Evolutionary conservation across 2,329 filamentous ascomycete species (phyloP), one percentile per base, ranked within the genome.

Genomic region (Pseudocercospora crystallina): DNA sequence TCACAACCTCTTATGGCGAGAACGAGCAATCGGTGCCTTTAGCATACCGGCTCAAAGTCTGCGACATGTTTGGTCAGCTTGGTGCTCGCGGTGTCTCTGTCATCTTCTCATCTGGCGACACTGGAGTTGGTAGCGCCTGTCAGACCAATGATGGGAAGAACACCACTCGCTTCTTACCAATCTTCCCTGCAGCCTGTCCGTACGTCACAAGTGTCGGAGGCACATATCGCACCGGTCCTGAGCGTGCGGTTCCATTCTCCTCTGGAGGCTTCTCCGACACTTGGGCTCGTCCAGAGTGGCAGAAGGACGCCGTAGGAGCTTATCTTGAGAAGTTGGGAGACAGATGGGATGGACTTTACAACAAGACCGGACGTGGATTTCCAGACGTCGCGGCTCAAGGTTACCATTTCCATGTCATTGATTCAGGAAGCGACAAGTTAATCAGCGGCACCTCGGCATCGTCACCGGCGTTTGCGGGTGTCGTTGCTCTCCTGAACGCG

Each of bases 1-100:
- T 87, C 60, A 79, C 77, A 42, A 82, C 79, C 8, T 85, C 82
- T 0, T 87, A 87, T 62, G 83, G 82, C 47, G 83, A 86, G 52
- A 77, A 81, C 44, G 84, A 87, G 66, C 80, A 85, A 62, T 77
- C 75, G 3, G 72, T 87, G 0, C 84, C 84, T 0, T 61, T 71
- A 3, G 73, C 76, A 12, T 87, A 86, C 61, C 79, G 80, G 12
- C 70, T 72, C 37, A 76, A 76, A 37, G 81, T 86, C 12, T 87
- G 84, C 72, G 77, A 80, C 56, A 71, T 83, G 61, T 83, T 86
- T 60, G 81, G 79, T 47, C 77, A 84, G 59, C 79, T 87, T 43
- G 83, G 82, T 11, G 77, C 81, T 1, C 80, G 83, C 37, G 84
- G 84, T 14, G 78, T 84, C 3, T 80, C 79, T 0, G 73, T 86